A percentile compares a stretch with the other conserved stretches of the same genome.
These are phyloP conservation scores for Biscogniauxia sp. DNA, from an alignment of 2,329 filamentous ascomycete species.

Conservation along the genomic window DNA sequence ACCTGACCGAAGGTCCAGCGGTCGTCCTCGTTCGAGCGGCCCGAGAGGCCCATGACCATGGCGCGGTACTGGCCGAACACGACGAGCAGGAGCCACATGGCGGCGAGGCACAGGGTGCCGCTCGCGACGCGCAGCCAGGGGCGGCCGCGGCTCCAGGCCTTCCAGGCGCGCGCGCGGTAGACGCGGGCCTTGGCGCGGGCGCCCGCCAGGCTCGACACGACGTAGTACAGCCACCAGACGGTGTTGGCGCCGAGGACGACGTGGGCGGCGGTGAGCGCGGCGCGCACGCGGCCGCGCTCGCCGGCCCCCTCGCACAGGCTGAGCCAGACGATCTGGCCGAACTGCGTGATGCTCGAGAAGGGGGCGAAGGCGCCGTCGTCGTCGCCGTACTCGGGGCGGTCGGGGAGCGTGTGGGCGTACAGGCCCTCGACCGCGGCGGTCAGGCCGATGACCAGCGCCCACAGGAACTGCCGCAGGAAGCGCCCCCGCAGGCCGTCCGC, in stretches of 20 bases:
- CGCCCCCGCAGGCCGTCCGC: conserved; percentile 7
- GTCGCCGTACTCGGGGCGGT: not conserved
- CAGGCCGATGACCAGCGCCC: conserved; percentile 20
- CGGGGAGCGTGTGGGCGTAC: conserved; percentile 14
- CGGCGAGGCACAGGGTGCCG: too few relatives aligned
- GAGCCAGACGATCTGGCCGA: too few relatives aligned
- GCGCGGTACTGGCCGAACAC: conserved; percentile 27
- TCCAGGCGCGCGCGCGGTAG: too few relatives aligned
- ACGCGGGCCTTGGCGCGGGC: conserved; percentile 19
- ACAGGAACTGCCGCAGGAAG: conserved; percentile 18
- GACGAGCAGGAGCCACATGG: not conserved
- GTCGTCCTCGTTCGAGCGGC: conserved; percentile 19
- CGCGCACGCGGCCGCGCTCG: too few relatives aligned
- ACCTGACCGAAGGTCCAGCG: conserved; percentile 34
- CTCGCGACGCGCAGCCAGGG: too few relatives aligned
- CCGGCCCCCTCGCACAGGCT: too few relatives aligned
- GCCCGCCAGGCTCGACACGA: conserved; percentile 5
- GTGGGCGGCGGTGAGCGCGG: conserved; percentile 1
- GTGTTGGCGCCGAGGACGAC: conserved; percentile 13
- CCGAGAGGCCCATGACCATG: conserved; percentile 11
- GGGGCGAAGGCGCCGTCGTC: not conserved
- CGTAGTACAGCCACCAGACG: conserved; percentile 16
- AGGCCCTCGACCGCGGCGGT: conserved; percentile 15
- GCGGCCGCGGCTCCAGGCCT: too few relatives aligned
- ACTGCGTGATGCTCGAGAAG: too few relatives aligned